Conservation (phyloP, 2,329 filamentous ascomycete genomes). For the Didymella arachidicola region DNA sequence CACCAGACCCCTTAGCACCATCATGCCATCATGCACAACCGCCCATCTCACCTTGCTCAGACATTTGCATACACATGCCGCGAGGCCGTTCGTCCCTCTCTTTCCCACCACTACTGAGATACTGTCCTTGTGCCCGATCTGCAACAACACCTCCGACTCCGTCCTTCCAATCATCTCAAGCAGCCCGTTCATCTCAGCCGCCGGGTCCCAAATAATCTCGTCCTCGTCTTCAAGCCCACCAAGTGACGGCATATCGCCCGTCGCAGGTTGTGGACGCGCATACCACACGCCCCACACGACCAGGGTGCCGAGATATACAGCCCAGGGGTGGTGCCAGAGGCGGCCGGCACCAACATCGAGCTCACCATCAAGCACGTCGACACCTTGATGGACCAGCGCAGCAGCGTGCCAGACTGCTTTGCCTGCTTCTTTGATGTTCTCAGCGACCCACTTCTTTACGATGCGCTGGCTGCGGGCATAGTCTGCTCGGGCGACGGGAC, state of each 20-base stretch:
- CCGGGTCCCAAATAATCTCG: conserved; percentile 61
- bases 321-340: conserved; percentile 69
- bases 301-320: conserved; percentile 66
- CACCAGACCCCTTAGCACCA: conserved; percentile 59
- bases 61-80: conserved; percentile 63
- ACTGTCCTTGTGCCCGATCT: conserved; percentile 25
- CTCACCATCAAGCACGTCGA: conserved; percentile 54
- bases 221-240: conserved; percentile 49
- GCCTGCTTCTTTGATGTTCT: conserved; percentile 47
- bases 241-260: conserved; percentile 8
- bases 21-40: conserved; percentile 68
- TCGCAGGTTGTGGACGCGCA: conserved; percentile 32
- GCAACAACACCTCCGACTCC: conserved; percentile 48
- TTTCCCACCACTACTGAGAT: conserved; percentile 55
- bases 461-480: conserved; percentile 60
- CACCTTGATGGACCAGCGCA: conserved; percentile 59
- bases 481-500: conserved; percentile 60
- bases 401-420: conserved; percentile 64
- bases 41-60: conserved; percentile 67
- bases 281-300: conserved; percentile 67
- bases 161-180: conserved; percentile 53
- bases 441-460: conserved; percentile 61
- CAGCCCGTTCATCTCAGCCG: conserved; percentile 58
- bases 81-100: conserved; percentile 61
- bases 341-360: conserved; percentile 59